phyloP scores from a whole-genome alignment of 2,329 filamentous ascomycete genomes.

The Aspergillus ustus region DNA sequence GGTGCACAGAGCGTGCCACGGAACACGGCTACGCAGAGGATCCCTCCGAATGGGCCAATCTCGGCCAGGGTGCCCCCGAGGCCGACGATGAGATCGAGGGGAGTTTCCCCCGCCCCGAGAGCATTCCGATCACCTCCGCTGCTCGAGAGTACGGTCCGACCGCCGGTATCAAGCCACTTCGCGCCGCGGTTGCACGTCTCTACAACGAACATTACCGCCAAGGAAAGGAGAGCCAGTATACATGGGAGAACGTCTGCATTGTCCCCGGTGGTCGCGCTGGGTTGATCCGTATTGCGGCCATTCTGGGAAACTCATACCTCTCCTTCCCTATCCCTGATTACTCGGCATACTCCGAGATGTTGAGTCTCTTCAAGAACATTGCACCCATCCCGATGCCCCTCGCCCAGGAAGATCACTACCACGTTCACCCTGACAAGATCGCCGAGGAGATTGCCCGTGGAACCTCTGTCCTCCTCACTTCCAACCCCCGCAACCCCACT shows the following conservation, averaged over 20 bases:
- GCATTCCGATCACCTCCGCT: constrained; percentile 76
- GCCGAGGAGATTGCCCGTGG: constrained; percentile 87
- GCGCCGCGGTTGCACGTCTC: constrained; percentile 84
- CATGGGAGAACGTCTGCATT: constrained; percentile 97
- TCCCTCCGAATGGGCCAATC: constrained; percentile 84
- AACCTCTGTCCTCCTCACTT: constrained; percentile 87
- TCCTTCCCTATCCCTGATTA: constrained; percentile 96
- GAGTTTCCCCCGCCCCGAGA: constrained; percentile 80
- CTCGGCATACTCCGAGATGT: constrained; percentile 97
- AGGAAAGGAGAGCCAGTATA: constrained; percentile 87
- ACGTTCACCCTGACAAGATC: constrained; percentile 92
- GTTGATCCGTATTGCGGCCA: constrained; percentile 90
- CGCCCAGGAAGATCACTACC: constrained; percentile 83
- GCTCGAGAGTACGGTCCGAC: constrained; percentile 92
- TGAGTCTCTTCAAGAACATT: constrained; percentile 93
- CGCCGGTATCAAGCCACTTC: constrained; percentile 87
- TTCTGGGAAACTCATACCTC: constrained; percentile 88
- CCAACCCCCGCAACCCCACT: constrained; percentile 93
- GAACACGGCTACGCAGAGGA: constrained; percentile 88
- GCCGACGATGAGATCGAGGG: constrained; percentile 91
- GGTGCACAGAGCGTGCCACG: constrained; percentile 71
- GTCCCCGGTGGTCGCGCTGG: constrained; percentile 92
- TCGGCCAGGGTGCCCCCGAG: constrained; percentile 92
- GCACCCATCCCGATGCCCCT: constrained; percentile 85
- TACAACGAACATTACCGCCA: constrained; percentile 93